Percentiles rank a stretch among this genome's conserved stretches.
These are phyloP conservation scores for Basipetospora chlamydospora DNA, from an alignment of 2,329 filamentous ascomycete genomes.

Conservation along the genomic window DNA sequence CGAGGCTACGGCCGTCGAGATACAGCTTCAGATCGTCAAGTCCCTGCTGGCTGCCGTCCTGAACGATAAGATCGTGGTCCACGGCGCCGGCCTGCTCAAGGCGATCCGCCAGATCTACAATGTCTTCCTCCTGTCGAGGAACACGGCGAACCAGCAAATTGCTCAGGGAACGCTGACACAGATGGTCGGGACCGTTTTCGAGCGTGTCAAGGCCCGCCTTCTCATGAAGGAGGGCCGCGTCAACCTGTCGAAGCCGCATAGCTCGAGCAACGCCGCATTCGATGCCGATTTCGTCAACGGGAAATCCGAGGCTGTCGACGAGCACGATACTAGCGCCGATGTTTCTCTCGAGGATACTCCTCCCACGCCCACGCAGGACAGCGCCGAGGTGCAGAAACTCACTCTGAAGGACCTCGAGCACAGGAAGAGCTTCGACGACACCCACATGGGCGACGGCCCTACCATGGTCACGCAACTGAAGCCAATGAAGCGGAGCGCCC, in stretches of 20 bases:
- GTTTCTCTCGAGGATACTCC: slow-evolving; percentile 10
- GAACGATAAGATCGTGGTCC: slow-evolving; percentile 97
- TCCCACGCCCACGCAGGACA: no score
- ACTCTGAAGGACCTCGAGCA: slow-evolving; percentile 53
- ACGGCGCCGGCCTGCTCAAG: slow-evolving; percentile 89
- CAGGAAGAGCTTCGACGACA: slow-evolving; percentile 55
- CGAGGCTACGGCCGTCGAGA: slow-evolving; percentile 79
- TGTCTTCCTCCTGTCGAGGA: slow-evolving; percentile 91
- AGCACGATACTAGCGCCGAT: slow-evolving; percentile 12
- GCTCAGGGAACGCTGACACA: slow-evolving; percentile 94
- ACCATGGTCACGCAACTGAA: slow-evolving; percentile 53
- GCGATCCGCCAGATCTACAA: slow-evolving; percentile 98
- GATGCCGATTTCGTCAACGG: slow-evolving; percentile 18
- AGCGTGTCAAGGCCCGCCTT: slow-evolving; percentile 75
- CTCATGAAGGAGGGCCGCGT: slow-evolving; percentile 73
- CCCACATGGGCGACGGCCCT: slow-evolving; percentile 49
- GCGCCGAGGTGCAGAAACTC: slow-evolving; percentile 31
- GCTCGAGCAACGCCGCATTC: slow-evolving; percentile 31
- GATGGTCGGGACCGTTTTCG: slow-evolving; percentile 97
- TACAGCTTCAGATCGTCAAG: slow-evolving; percentile 97
- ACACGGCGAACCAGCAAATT: slow-evolving; percentile 87
- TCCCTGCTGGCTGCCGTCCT: slow-evolving; percentile 87
- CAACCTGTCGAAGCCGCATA: slow-evolving; percentile 35
- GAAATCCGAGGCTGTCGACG: slow-evolving; percentile 17
- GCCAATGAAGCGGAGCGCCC: slow-evolving; percentile 24